phyloP scores from a whole-genome alignment of 768 basidiomycete genomes.

The Ramaria rubella region DNA sequence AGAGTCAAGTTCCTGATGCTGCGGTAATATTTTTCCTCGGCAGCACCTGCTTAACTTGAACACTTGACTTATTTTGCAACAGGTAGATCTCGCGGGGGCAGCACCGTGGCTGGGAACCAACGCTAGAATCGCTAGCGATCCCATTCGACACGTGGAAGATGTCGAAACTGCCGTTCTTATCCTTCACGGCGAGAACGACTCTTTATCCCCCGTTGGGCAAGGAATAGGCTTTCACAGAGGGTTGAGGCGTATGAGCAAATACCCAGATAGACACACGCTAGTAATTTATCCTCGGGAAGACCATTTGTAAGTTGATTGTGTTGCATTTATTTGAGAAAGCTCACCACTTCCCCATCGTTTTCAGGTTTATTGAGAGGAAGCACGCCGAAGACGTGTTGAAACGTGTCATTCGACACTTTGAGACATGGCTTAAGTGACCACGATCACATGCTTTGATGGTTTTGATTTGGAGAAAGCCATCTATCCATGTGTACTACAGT shows the following conservation, averaged over 20 bases:
- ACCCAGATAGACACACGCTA: constrained; percentile 9
- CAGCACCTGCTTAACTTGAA: too few relatives aligned
- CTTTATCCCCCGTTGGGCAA: constrained; percentile 10
- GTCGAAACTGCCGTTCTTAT: constrained; percentile 15
- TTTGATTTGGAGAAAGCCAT: too few relatives aligned
- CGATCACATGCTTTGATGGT: too few relatives aligned
- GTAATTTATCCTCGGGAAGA: constrained; percentile 14
- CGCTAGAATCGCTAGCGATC: constrained; percentile 1
- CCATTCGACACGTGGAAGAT: constrained; percentile 11
- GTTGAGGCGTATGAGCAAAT: constrained; percentile 9
- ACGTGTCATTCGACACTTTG: constrained; percentile 8
- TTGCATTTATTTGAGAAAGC: background rate
- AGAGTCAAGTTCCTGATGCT: constrained; percentile 11
- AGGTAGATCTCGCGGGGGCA: constrained; percentile 6
- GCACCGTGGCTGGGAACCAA: constrained; percentile 9
- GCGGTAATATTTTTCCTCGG: constrained; percentile 3
- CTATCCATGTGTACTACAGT: too few relatives aligned
- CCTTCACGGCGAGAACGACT: constrained; percentile 14
- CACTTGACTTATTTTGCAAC: background rate
- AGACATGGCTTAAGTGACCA: constrained; percentile 7
- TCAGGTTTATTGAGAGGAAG: constrained; percentile 8
- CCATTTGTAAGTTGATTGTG: constrained; percentile 3
- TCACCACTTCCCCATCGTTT: background rate
- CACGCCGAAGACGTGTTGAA: constrained; percentile 10
- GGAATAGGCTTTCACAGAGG: constrained; percentile 11